Evolutionary conservation across 306 rosid species (phyloP), one percentile per base, ranked within the genome.

Genomic region (Prinsepia uniflora): DNA sequence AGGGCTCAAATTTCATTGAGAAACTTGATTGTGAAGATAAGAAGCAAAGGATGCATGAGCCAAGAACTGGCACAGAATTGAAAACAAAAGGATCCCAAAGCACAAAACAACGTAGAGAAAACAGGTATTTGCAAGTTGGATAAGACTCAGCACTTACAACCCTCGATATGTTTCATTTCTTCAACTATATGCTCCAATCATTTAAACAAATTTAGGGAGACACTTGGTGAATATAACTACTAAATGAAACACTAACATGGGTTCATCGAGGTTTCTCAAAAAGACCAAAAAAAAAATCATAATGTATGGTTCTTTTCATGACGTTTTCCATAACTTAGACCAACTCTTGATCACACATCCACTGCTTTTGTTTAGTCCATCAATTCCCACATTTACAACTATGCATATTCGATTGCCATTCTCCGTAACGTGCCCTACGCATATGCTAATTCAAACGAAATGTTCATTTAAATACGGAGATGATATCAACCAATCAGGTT

Each of bases 361-460:
- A 18, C 34, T 18, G 15, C 36, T 30, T 42, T 63, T 41, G 8
- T 18, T 52, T 52, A 30, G 15, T 14, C 41, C 43, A 46, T 24
- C 36, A 24, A 22, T 45, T 15, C 56, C 7, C 56, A 22, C 52
- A 22, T 55, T 42, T 14, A 68, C 14, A 10, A 41, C 50, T 22
- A 52, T 40, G 49, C 50, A 68, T 19, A 68, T 68, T 53, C 39
- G 5, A 68, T 68, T 53, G 34, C 10, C 46, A 69, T 63, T 61
- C 52, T 69, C 52, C 3, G 14, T 3, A 49, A 34, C 42, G 6
- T 4, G 43, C 30, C 2, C 14, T 68, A 52, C 49, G 11, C 39
- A 36, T 20, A 50, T 20, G 7, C 8, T 36, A 55, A 22, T 56
- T 56, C 12, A 6, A 41, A 58, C 41, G 24, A 4, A 6, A 55